Evolutionary conservation across 1,139 yeast genomes (phyloP), one percentile per base, ranked within the genome.

Genomic region (Meyerozyma sp.): DNA sequence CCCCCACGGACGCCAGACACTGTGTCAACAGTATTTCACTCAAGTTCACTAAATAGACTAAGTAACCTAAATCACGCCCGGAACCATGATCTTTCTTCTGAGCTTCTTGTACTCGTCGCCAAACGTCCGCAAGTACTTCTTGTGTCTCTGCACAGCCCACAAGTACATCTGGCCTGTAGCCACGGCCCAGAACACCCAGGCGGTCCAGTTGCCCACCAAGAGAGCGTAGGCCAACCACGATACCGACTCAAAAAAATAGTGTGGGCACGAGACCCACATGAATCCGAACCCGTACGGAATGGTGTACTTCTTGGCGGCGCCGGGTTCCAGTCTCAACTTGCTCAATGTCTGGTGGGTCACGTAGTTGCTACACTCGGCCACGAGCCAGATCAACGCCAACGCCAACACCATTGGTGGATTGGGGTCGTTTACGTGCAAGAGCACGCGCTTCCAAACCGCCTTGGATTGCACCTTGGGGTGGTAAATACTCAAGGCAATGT

Each of bases 1-100:
- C 82, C 10, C 98, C 98, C 7, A 89, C 96, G 0, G 93, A 91
- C 61, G 93, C 79, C 52, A 79, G 99, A 60, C 98, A 93, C 62
- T 93, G 99, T 63, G 97, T 91, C 21, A 93, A 93, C 63, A 86
- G 96, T 46, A 72, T 88, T 27, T 80, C 91, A 47, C 68, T 93
- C 61, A 85, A 82, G 57, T 86, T 90, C 54, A 68, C 56, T 4
- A 25, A 34, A 11, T 34, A 34, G 16, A 34, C 9, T 21, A 34
- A 34, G 42, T 25, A 29, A 81, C 46, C 9, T 21, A 34, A 34
- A 44, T 25, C 29, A 81, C 46, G 49, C 58, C 79, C 11, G 95
- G 95, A 54, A 86, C 61, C 64, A 77, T 72, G 40, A 82, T 79
- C 62, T 78, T 81, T 65, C 95, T 76, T 55, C 72, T 68, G 58